Base-by-base conservation (phyloP, 768 basidiomycete genomes). In the Phlebiopsis flavidoalba region DNA sequence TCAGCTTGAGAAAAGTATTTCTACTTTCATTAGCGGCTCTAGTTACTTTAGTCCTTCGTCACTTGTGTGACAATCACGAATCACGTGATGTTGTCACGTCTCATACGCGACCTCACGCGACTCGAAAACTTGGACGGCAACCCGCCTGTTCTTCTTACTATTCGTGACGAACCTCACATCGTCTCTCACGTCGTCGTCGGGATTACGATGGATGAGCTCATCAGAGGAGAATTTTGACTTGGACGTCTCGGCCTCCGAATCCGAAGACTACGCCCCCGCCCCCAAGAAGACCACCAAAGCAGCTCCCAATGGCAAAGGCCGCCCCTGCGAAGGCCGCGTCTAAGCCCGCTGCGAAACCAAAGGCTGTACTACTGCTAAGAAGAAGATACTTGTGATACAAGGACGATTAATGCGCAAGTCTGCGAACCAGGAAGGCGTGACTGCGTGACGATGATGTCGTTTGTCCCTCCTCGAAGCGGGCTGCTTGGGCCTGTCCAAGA, bases 181-280 rank as follows among this genome's bases (percentile, higher is more conserved):
- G 31, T 17, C 21, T 21, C 6, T 7, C 46, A 33, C 57, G 19
- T 47, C 57, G 57, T 31, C 17, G 50, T 43, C 7, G 14, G n/a
- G n/a, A n/a, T 2, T 31, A 31, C 36, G 53, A 24, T 63, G 51
- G 50, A 91, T 91, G 90, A 88, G 85, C 73, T 88, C 87, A 58
- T 88, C 88, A 11, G 88, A 87, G 69, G 90, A 92, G 73, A 83
- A 79, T 64, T 91, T 86, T 54, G 83, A 85, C 63, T 65, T 88
- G 53, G 80, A 84, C 62, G 71, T 80, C 40, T 70, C 69, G 3
- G 82, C 80, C 26, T 77, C 75, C 6, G 90, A 88, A 56, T 89
- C 86, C 15, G 90, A 91, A 0, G 84, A 79, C 67, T 90, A 84
- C 69, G 79, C 77, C 24, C 87, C 88, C 5, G 69, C 67, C 5